Evolutionary conservation across 2,329 filamentous ascomycete species (phyloP).

Genomic region (Fusarium sp.): DNA sequence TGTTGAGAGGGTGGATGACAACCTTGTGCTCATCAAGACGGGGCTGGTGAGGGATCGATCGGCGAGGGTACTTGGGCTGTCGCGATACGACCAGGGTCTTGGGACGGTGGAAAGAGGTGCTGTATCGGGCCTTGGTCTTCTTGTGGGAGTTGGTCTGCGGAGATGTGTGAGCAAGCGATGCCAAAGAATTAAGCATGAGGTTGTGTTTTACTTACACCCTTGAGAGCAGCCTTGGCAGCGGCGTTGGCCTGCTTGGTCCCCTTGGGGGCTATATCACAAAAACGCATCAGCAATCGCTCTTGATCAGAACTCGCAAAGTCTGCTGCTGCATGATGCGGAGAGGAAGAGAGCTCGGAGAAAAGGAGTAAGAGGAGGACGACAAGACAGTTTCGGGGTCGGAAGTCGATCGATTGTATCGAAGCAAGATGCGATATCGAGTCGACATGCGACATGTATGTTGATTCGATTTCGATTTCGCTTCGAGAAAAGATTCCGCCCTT

Average conservation of each 20-base stretch:
- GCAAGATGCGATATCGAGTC: slow-evolving; percentile 10
- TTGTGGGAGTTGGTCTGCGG: slow-evolving; percentile 71
- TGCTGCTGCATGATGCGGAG: slow-evolving; percentile 73
- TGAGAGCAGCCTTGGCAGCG: slow-evolving; percentile 95
- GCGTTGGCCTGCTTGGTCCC: slow-evolving; percentile 86
- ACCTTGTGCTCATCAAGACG: slow-evolving; percentile 98
- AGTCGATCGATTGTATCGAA: slow-evolving; percentile 23
- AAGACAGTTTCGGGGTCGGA: slow-evolving; percentile 13
- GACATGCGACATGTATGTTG: slow-evolving; percentile 3
- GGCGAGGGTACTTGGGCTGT: slow-evolving; percentile 94
- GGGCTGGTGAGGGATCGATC: slow-evolving; percentile 87
- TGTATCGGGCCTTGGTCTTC: slow-evolving; percentile 90
- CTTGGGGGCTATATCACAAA: slow-evolving; percentile 65
- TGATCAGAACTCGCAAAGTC: slow-evolving; percentile 77
- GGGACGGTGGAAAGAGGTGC: slow-evolving; percentile 95
- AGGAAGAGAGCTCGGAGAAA: slow-evolving; percentile 27
- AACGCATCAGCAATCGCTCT: slow-evolving; percentile 77
- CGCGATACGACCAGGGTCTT: slow-evolving; percentile 95
- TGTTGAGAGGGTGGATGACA: slow-evolving; percentile 98
- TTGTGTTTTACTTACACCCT: slow-evolving; percentile 77
- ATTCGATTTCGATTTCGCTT: slow-evolving; percentile 21
- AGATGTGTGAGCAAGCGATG: slow-evolving; percentile 9
- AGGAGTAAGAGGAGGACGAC: slow-evolving; percentile 7
- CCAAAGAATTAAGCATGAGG: not conserved
- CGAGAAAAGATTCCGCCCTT: slow-evolving; percentile 7